Evolutionary conservation across 2,329 filamentous ascomycete species (phyloP).

Genomic region (Arthroderma sp.): DNA sequence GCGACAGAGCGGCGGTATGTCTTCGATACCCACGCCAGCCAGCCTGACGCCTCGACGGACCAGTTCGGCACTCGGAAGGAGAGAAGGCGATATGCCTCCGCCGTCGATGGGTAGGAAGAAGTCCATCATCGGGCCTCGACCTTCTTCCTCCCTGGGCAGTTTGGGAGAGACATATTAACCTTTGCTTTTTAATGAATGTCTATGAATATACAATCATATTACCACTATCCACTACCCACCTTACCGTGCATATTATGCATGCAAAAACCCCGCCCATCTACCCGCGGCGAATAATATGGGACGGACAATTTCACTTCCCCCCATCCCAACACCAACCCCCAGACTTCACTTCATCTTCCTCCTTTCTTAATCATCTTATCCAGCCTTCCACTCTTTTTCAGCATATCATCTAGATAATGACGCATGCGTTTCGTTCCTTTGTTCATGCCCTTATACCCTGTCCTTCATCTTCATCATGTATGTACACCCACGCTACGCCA

Average conservation of each 20-base stretch:
- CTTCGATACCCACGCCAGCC: constrained; percentile 28
- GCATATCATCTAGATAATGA: constrained; percentile 5
- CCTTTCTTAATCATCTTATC: not conserved
- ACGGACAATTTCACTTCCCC: not conserved
- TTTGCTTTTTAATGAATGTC: too few species aligned
- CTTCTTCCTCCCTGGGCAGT: constrained; percentile 1
- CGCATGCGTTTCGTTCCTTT: constrained; percentile 2
- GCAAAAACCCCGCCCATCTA: not conserved
- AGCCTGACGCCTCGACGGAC: constrained; percentile 22
- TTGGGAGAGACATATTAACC: constrained; percentile 14
- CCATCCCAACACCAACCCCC: not conserved
- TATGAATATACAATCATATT: too few species aligned
- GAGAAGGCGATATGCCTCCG: constrained; percentile 37
- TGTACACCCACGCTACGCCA: not conserved
- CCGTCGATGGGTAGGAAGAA: constrained; percentile 27
- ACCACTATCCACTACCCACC: too few species aligned
- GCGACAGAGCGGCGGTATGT: constrained; percentile 37
- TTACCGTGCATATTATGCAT: too few species aligned
- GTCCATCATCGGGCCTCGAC: not conserved
- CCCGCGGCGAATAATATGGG: not conserved
- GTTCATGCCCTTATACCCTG: not conserved
- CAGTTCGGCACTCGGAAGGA: constrained; percentile 25
- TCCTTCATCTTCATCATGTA: not conserved
- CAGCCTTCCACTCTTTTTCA: not conserved
- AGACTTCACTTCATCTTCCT: not conserved